Evolutionary conservation across 345 rosid genomes (phyloP).

Genomic region (Conringia planisiliqua): DNA sequence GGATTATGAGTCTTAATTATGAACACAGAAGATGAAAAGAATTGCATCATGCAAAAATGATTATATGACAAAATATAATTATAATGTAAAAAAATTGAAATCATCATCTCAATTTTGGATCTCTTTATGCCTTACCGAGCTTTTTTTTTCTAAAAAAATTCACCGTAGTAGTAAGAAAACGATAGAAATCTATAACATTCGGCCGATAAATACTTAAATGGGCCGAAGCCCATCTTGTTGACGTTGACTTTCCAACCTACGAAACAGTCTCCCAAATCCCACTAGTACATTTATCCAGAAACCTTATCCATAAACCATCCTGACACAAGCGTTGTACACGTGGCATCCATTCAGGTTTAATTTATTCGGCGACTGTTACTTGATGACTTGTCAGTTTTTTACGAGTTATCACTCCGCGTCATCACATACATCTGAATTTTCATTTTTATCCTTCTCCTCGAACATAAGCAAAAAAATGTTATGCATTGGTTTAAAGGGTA

Average conservation of each 20-base stretch:
- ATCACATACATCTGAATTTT: neutral
- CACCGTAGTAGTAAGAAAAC: too few relatives aligned
- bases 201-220: neutral
- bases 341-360: neutral
- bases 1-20: neutral
- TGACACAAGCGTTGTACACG: constrained; percentile 13
- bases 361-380: constrained; percentile 23
- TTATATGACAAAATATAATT: too few relatives aligned
- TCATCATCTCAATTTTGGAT: too few relatives aligned
- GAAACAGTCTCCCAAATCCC: neutral
- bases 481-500: neutral
- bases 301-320: constrained; percentile 20
- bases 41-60: too few relatives aligned
- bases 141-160: too few relatives aligned
- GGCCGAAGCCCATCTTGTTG: neutral
- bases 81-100: too few relatives aligned
- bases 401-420: constrained; percentile 13
- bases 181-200: neutral
- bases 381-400: constrained; percentile 20
- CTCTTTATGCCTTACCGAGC: too few relatives aligned
- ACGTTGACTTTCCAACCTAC: neutral
- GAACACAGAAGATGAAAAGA: neutral
- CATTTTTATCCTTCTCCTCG: neutral
- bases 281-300: neutral
- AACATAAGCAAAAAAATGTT: neutral